phyloP scores from a whole-genome alignment of 805 yeast species.

The Huiozyma naganishii region DNA sequence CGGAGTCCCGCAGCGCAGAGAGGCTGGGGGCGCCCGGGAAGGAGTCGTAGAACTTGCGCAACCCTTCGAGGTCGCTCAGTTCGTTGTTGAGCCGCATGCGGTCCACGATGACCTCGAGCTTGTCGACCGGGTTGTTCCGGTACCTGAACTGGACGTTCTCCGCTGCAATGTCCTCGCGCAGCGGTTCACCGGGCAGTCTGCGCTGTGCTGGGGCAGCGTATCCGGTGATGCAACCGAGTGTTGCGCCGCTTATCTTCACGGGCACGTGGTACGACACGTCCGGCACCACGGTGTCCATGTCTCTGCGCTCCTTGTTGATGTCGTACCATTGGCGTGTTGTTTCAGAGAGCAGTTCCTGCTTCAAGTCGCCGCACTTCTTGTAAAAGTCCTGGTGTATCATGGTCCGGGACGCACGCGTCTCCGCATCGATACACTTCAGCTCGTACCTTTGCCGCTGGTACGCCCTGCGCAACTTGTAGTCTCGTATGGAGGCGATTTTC shows the following conservation, averaged over 20 bases:
- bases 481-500: slow-evolving; percentile 63
- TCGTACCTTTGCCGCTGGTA: slow-evolving; percentile 48
- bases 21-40: slow-evolving; percentile 77
- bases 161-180: slow-evolving; percentile 29
- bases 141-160: slow-evolving; percentile 35
- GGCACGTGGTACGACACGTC: slow-evolving; percentile 41
- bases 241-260: slow-evolving; percentile 23
- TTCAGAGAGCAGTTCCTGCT: slow-evolving; percentile 50
- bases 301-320: slow-evolving; percentile 78
- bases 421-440: slow-evolving; percentile 64
- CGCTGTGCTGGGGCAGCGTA: slow-evolving; percentile 28
- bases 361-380: slow-evolving; percentile 56
- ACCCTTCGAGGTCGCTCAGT: slow-evolving; percentile 57
- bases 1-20: slow-evolving; percentile 55
- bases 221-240: slow-evolving; percentile 29
- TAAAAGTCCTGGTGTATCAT: slow-evolving; percentile 75
- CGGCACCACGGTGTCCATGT: slow-evolving; percentile 45
- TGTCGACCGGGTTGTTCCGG: slow-evolving; percentile 32
- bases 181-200: slow-evolving; percentile 22
- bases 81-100: slow-evolving; percentile 59
- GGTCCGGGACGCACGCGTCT: slow-evolving; percentile 69
- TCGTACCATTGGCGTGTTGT: slow-evolving; percentile 88
- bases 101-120: slow-evolving; percentile 45
- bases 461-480: slow-evolving; percentile 49
- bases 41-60: slow-evolving; percentile 51